Percentiles rank a stretch among this genome's conserved stretches.
Evolutionary conservation across 192 early-diverging fungal genomes (phyloP).

Genomic region (Entomortierella parvispora): DNA sequence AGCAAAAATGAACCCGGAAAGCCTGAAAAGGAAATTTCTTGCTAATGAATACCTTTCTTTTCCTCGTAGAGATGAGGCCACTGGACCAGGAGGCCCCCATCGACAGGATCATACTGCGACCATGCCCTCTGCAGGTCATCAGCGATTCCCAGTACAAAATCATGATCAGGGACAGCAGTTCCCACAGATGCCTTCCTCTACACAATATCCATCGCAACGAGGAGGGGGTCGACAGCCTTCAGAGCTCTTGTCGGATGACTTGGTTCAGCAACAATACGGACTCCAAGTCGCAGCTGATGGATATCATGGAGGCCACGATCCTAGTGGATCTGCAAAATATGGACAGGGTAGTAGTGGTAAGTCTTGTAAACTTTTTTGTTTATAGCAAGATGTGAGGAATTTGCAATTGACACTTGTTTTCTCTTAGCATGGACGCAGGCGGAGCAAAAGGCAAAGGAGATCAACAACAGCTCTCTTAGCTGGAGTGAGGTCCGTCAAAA

Average conservation of each 20-base stretch:
- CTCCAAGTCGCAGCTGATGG: conserved; percentile 17
- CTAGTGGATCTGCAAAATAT: neutral
- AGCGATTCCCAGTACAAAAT: conserved; percentile 18
- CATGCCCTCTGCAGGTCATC: conserved; percentile 25
- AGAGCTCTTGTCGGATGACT: conserved; percentile 32
- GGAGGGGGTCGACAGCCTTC: neutral
- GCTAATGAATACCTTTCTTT: neutral
- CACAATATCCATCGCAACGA: neutral
- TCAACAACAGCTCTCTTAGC: conserved; percentile 13
- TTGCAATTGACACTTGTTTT: neutral
- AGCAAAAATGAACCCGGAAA: neutral
- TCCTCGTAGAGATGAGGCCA: conserved; percentile 8
- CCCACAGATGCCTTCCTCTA: neutral
- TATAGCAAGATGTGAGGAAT: neutral
- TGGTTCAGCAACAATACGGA: conserved; percentile 25
- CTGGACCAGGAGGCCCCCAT: neutral
- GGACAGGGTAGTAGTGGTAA: conserved; percentile 10
- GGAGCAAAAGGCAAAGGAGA: conserved; percentile 25
- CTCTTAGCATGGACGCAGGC: conserved; percentile 30
- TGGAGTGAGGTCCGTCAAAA: conserved; percentile 39
- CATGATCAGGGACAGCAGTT: conserved; percentile 2
- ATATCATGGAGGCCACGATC: conserved; percentile 38
- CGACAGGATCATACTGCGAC: conserved; percentile 25
- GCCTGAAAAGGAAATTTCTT: neutral
- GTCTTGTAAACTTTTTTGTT: neutral